A percentile compares a stretch with the other conserved stretches of the same genome.
phyloP scores from a whole-genome alignment of 164 flowering plant species.

The Kingdonia uniflora region DNA sequence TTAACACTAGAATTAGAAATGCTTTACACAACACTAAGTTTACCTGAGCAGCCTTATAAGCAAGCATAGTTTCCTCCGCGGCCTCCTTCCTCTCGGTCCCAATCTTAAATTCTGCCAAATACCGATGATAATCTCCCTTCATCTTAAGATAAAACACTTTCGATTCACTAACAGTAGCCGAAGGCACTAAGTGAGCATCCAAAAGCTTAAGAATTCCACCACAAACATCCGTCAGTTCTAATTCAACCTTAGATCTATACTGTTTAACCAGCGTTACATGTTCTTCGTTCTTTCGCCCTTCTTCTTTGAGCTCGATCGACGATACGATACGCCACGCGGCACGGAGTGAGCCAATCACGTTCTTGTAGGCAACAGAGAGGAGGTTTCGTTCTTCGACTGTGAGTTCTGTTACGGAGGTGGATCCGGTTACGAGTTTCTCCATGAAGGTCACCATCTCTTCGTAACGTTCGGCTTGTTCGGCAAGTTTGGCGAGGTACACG shows the following conservation, averaged over 20 bases:
- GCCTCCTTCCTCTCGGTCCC: slow-evolving; percentile 60
- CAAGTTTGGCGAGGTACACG: slow-evolving; percentile 69
- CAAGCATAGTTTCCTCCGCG: slow-evolving; percentile 62
- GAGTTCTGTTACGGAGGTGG: slow-evolving; percentile 38
- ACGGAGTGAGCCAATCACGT: slow-evolving; percentile 74
- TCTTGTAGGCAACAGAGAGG: slow-evolving; percentile 77
- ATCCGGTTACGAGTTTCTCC: slow-evolving; percentile 49
- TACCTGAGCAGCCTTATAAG: slow-evolving; percentile 93
- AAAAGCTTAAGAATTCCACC: slow-evolving; percentile 46
- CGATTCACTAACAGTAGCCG: slow-evolving; percentile 45
- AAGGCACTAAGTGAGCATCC: slow-evolving; percentile 43
- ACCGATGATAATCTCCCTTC: slow-evolving; percentile 83
- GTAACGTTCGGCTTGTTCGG: slow-evolving; percentile 78
- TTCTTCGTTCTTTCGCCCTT: slow-evolving; percentile 63
- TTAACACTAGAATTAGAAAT: no score
- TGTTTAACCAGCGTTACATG: slow-evolving; percentile 48
- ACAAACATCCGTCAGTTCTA: slow-evolving; percentile 48
- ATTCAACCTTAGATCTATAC: slow-evolving; percentile 60
- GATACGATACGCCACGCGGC: slow-evolving; percentile 86
- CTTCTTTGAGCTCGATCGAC: slow-evolving; percentile 87
- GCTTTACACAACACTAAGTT: no score
- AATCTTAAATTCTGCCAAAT: slow-evolving; percentile 66
- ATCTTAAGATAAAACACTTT: slow-evolving; percentile 78
- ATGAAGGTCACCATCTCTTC: slow-evolving; percentile 81
- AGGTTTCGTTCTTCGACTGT: slow-evolving; percentile 82